phyloP scores from a whole-genome alignment of 2,329 filamentous ascomycete genomes.

The Aaosphaeria pasadenensis region DNA sequence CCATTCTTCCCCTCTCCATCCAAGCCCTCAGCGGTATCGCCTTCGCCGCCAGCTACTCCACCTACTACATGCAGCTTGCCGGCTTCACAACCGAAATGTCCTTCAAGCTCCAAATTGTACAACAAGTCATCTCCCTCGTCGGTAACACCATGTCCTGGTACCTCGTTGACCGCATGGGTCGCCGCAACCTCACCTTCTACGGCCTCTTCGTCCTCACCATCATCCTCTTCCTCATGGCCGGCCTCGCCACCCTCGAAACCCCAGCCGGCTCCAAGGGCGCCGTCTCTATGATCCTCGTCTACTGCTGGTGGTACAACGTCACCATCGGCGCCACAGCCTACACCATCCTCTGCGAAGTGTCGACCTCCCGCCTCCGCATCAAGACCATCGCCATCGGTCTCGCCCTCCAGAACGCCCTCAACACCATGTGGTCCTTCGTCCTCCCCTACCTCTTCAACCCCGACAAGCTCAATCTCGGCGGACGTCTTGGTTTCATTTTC shows the following conservation, averaged over 20 bases:
- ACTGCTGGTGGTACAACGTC: conserved; percentile 70
- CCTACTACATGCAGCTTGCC: conserved; percentile 45
- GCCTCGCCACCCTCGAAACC: conserved; percentile 38
- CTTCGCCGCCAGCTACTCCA: conserved; percentile 29
- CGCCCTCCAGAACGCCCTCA: conserved; percentile 29
- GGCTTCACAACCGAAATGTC: conserved; percentile 35
- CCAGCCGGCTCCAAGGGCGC: conserved; percentile 55
- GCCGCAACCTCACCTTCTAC: conserved; percentile 69
- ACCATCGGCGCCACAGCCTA: conserved; percentile 85
- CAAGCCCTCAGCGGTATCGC: conserved; percentile 32
- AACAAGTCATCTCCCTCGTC: conserved; percentile 53
- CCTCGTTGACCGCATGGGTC: conserved; percentile 71
- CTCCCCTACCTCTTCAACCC: conserved; percentile 41
- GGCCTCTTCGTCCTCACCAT: conserved; percentile 59
- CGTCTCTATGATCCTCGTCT: conserved; percentile 29
- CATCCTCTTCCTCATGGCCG: conserved; percentile 63
- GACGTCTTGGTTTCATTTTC: conserved; percentile 83
- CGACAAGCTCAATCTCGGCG: conserved; percentile 58
- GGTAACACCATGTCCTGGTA: conserved; percentile 72
- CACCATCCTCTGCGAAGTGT: conserved; percentile 77
- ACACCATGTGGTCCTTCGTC: conserved; percentile 38
- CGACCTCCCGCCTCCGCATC: conserved; percentile 75
- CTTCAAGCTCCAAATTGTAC: conserved; percentile 47
- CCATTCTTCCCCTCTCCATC: conserved; percentile 45
- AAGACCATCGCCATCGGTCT: conserved; percentile 54